Percentiles rank a stretch among this genome's conserved stretches.
phyloP scores from a whole-genome alignment of 768 basidiomycete species.

The Mycena crocata region DNA sequence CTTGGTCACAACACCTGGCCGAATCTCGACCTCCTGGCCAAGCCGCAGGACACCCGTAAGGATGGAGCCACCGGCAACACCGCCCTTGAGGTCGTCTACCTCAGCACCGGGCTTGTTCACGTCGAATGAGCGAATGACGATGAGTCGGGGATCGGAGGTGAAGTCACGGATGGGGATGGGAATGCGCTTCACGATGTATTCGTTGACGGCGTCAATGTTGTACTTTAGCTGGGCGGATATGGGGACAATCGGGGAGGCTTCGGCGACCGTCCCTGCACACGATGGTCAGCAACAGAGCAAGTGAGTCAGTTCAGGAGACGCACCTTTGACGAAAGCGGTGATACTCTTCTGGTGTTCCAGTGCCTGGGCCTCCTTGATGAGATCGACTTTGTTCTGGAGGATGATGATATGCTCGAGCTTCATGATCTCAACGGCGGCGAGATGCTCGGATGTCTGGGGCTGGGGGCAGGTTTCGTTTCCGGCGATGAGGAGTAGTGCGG shows the following conservation, averaged over 20 bases:
- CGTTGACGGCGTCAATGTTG: conserved; percentile 99
- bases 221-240: conserved; percentile 99
- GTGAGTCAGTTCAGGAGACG: conserved; percentile 28
- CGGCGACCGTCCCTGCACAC: conserved; percentile 90
- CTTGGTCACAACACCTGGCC: conserved; percentile 97
- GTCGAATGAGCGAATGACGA: conserved; percentile 99
- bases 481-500: conserved; percentile 93
- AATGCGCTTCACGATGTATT: conserved; percentile 97
- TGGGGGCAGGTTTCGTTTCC: conserved; percentile 99
- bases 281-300: conserved; percentile 4
- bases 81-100: conserved; percentile 96
- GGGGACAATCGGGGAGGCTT: conserved; percentile 97
- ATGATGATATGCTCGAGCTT: conserved; percentile 98
- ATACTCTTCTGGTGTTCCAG: conserved; percentile 98
- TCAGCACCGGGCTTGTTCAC: conserved; percentile 99
- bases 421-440: conserved; percentile 99
- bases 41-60: conserved; percentile 91
- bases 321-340: conserved; percentile 93
- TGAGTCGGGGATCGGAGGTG: conserved; percentile 89
- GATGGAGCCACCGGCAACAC: conserved; percentile 97
- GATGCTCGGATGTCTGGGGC: conserved; percentile 98
- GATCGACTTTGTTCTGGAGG: conserved; percentile 97
- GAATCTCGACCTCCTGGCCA: conserved; percentile 95
- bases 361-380: conserved; percentile 95
- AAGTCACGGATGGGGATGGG: conserved; percentile 96